Percentiles rank a stretch among this genome's conserved stretches.
phyloP scores from a whole-genome alignment of 306 rosid species.

The Pterocarpus macrocarpus region DNA sequence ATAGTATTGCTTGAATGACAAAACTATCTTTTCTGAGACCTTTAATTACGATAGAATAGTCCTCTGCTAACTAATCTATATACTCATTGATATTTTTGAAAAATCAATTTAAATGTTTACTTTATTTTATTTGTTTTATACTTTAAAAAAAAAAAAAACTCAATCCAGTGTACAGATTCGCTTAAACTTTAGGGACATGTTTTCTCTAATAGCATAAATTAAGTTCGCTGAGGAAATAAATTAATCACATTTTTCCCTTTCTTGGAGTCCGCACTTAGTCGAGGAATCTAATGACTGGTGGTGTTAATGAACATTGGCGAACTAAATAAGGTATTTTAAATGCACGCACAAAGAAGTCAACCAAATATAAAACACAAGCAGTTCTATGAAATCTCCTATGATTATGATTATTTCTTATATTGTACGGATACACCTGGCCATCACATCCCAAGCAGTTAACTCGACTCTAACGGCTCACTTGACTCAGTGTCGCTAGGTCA shows the following conservation, averaged over 20 bases:
- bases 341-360: conserved; percentile 13
- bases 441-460: not conserved
- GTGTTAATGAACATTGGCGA: not conserved
- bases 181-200: not conserved
- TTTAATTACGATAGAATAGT: too few relatives aligned
- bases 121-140: too few relatives aligned
- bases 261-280: not conserved
- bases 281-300: conserved; percentile 19
- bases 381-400: not conserved
- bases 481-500: too few relatives aligned
- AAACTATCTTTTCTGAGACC: too few relatives aligned
- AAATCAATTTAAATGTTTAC: too few relatives aligned
- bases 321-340: not conserved
- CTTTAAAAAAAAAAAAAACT: too few relatives aligned
- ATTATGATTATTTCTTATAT: not conserved
- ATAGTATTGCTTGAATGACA: too few relatives aligned
- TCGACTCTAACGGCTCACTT: not conserved
- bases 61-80: too few relatives aligned
- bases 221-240: not conserved
- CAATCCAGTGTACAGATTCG: too few relatives aligned
- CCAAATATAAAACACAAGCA: conserved; percentile 14
- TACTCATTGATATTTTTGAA: too few relatives aligned
- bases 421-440: not conserved
- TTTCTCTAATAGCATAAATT: not conserved
- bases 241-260: conserved; percentile 1